Percentiles rank a stretch among this genome's conserved stretches.
Evolutionary conservation across 2,329 filamentous ascomycete species (phyloP).

Genomic region (Aspergillus novofumigatus): DNA sequence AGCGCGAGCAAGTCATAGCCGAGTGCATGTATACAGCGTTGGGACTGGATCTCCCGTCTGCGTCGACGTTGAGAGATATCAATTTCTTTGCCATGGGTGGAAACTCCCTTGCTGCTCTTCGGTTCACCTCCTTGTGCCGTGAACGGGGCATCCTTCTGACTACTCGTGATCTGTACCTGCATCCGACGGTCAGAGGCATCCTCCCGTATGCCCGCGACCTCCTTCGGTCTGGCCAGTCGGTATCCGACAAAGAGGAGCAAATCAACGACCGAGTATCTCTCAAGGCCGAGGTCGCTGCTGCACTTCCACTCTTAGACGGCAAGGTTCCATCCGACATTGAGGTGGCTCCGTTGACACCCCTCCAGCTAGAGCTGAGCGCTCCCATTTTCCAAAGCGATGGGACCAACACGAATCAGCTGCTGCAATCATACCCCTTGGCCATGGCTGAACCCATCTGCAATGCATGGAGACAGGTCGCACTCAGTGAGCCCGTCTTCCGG

Average conservation of each 20-base stretch:
- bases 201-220: not conserved
- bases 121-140: not conserved
- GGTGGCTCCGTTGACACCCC: not conserved
- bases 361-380: not conserved
- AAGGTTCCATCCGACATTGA: no score
- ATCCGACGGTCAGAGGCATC: not conserved
- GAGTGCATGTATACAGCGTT: not conserved
- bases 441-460: not conserved
- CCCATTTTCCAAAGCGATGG: not conserved
- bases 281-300: not conserved
- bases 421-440: not conserved
- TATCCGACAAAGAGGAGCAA: not conserved
- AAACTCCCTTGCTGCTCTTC: not conserved
- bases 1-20: not conserved
- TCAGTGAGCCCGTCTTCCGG: not conserved
- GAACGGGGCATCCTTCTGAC: not conserved
- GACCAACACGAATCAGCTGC: not conserved
- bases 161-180: not conserved
- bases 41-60: not conserved
- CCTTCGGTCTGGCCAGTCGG: not conserved
- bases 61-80: not conserved
- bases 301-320: not conserved
- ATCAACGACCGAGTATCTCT: not conserved
- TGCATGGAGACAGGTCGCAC: not conserved
- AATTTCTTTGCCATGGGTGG: not conserved